Percentiles rank a stretch among this genome's conserved stretches.
phyloP scores from a whole-genome alignment of 2,329 filamentous ascomycete species.

The Nectriaceae sp. region DNA sequence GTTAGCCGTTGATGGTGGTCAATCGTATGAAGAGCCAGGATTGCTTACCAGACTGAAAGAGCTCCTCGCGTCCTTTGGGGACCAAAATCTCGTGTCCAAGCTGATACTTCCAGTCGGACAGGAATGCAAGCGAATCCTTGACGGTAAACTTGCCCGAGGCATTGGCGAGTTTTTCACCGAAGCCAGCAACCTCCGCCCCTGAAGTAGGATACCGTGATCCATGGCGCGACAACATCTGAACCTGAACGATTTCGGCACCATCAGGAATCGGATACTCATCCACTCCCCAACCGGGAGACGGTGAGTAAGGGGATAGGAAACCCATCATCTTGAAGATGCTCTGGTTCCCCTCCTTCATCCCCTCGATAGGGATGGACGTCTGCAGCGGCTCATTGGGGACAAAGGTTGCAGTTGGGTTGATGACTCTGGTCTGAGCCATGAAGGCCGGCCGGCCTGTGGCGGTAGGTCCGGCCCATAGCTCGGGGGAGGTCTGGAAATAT shows the following conservation, averaged over 20 bases:
- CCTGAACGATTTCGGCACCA: slow-evolving; percentile 68
- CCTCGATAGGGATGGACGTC: slow-evolving; percentile 68
- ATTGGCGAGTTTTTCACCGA: slow-evolving; percentile 60
- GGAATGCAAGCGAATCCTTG: slow-evolving; percentile 61
- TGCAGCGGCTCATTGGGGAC: slow-evolving; percentile 71
- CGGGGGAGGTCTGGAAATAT: slow-evolving; percentile 63
- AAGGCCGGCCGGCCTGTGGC: slow-evolving; percentile 71
- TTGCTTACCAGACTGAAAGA: slow-evolving; percentile 61
- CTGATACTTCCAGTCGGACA: slow-evolving; percentile 69
- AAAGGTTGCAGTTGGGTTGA: slow-evolving; percentile 65
- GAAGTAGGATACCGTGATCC: slow-evolving; percentile 72
- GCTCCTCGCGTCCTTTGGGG: slow-evolving; percentile 70
- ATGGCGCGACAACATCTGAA: slow-evolving; percentile 73
- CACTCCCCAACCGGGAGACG: slow-evolving; percentile 73
- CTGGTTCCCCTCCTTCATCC: slow-evolving; percentile 54
- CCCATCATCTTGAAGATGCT: slow-evolving; percentile 75
- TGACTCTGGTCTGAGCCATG: slow-evolving; percentile 69
- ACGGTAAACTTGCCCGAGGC: slow-evolving; percentile 55
- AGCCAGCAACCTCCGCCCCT: slow-evolving; percentile 53
- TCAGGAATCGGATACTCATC: slow-evolving; percentile 68
- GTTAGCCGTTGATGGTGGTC: not conserved
- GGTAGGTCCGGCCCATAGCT: slow-evolving; percentile 65
- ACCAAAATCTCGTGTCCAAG: slow-evolving; percentile 73
- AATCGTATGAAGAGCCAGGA: too few species aligned
- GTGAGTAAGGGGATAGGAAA: slow-evolving; percentile 66